phyloP scores from a whole-genome alignment of 768 basidiomycete species.

The Tylopilus subfusipes region DNA sequence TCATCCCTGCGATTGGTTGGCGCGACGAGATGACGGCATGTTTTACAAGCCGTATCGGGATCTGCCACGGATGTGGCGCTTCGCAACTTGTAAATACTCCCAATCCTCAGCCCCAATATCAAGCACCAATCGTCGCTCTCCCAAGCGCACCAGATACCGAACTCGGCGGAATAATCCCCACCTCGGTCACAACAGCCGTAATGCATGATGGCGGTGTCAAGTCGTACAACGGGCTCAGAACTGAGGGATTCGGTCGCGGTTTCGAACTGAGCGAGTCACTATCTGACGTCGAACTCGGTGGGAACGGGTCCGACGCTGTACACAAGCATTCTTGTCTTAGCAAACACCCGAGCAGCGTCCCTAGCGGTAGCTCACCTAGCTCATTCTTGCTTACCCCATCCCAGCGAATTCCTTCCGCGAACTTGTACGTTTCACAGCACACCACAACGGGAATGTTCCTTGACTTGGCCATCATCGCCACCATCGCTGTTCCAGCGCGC shows the following conservation, averaged over 20 bases:
- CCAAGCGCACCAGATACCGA: conserved; percentile 74
- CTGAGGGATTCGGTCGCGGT: conserved; percentile 55
- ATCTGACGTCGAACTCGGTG: conserved; percentile 11
- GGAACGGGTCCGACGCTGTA: conserved; percentile 30
- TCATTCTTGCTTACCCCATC: conserved; percentile 97
- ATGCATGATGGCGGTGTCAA: conserved; percentile 89
- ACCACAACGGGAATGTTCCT: conserved; percentile 91
- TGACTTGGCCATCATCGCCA: conserved; percentile 93
- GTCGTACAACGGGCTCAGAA: conserved; percentile 89
- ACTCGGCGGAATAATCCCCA: conserved; percentile 90
- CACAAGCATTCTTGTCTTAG: conserved; percentile 1
- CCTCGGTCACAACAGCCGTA: conserved; percentile 96
- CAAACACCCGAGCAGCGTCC: background rate
- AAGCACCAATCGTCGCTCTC: conserved; percentile 23
- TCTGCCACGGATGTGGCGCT: too few relatives aligned
- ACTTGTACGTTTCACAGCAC: conserved; percentile 99
- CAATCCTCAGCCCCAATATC: too few relatives aligned
- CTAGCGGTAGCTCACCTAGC: conserved; percentile 54
- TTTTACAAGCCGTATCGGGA: too few relatives aligned
- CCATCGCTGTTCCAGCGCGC: conserved; percentile 90
- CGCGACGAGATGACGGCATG: too few relatives aligned
- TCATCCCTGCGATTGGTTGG: too few relatives aligned
- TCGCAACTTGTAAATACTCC: too few relatives aligned
- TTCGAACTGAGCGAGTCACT: conserved; percentile 23
- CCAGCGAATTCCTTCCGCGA: conserved; percentile 86